A percentile compares a stretch with the other conserved stretches of the same genome.
These are phyloP conservation scores for Micractinium sp. DNA, from an alignment of 139 green algal species.

Conservation along the genomic window DNA sequence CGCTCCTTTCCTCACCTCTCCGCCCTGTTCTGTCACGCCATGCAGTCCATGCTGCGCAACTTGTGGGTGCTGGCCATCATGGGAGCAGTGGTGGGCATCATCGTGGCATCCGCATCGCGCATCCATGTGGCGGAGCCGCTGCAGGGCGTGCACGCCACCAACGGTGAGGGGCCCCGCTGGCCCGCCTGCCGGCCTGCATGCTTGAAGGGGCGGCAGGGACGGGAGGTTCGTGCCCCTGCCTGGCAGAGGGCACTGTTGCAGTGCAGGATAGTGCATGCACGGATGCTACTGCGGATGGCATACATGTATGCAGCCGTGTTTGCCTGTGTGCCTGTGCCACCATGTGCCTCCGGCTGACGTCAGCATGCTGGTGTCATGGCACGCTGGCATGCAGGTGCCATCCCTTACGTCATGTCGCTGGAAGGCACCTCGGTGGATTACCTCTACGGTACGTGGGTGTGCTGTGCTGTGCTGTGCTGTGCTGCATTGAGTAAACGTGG, in stretches of 20 bases:
- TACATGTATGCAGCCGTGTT: no score
- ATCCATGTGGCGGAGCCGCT: constrained; percentile 43
- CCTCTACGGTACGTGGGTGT: background rate
- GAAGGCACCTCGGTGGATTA: background rate
- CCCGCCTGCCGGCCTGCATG: constrained; percentile 25
- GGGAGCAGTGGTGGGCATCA: constrained; percentile 11
- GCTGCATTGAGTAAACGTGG: no score
- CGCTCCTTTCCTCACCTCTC: background rate
- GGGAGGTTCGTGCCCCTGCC: background rate
- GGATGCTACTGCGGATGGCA: background rate
- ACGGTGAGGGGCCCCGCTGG: background rate
- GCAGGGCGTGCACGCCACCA: constrained; percentile 37
- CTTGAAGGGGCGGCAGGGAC: constrained; percentile 37
- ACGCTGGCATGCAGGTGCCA: background rate
- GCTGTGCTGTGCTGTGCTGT: no score
- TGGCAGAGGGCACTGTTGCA: background rate
- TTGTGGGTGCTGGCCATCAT: constrained; percentile 40
- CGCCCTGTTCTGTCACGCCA: background rate
- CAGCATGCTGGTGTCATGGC: no score
- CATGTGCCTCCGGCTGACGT: no score
- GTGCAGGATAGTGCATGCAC: background rate
- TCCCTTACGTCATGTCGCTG: background rate
- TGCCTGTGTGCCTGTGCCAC: no score
- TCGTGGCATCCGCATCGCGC: constrained; percentile 7
- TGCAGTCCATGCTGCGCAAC: constrained; percentile 28